These are phyloP conservation scores for Cicer yamashitae DNA, from an alignment of 306 rosid species.

Conservation along the genomic window DNA sequence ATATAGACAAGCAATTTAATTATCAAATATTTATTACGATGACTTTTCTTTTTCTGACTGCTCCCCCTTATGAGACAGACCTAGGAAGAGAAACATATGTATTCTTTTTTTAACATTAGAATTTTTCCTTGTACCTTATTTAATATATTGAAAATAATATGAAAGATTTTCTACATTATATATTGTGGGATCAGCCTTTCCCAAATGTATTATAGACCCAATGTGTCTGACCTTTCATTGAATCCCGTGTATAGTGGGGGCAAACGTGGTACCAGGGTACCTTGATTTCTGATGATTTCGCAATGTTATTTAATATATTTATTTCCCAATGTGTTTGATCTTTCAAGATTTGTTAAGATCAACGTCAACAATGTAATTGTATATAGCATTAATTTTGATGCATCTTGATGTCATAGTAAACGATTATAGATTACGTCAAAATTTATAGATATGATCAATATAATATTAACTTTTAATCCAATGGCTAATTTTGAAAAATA, in stretches of 20 bases:
- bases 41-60: constrained; percentile 24
- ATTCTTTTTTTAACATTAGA: constrained; percentile 17
- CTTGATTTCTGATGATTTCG: too few species aligned
- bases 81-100: constrained; percentile 22
- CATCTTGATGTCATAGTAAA: too few species aligned
- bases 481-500: too few species aligned
- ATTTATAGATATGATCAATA: too few species aligned
- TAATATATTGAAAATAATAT: constrained; percentile 7
- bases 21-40: constrained; percentile 20
- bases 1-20: constrained; percentile 5
- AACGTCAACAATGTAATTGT: too few species aligned
- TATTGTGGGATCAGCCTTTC: constrained; percentile 10
- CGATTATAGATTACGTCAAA: too few species aligned
- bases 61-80: constrained; percentile 11
- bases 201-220: constrained; percentile 13
- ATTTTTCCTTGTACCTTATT: constrained; percentile 19
- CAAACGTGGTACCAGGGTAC: too few species aligned
- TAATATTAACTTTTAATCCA: too few species aligned
- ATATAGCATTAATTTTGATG: too few species aligned
- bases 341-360: too few species aligned
- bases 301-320: too few species aligned
- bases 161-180: constrained; percentile 27
- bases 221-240: constrained; percentile 2
- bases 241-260: not conserved
- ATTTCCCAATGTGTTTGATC: too few species aligned